phyloP scores from a whole-genome alignment of 768 basidiomycete species.

The Lactarius sp. region DNA sequence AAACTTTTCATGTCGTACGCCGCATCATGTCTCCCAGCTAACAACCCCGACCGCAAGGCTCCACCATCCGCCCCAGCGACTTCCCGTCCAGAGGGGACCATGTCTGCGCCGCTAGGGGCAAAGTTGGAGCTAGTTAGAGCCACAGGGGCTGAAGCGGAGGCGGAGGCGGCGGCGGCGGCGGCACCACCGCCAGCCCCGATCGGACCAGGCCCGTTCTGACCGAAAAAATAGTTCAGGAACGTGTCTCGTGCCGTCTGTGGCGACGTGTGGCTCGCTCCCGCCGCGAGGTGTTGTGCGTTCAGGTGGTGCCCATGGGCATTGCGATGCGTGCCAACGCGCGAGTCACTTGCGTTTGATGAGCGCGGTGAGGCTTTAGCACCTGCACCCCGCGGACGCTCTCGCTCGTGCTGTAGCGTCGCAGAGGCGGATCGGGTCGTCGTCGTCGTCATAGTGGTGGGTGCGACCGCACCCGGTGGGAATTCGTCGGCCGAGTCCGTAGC shows the following conservation, averaged over 20 bases:
- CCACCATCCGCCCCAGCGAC: slow-evolving; percentile 48
- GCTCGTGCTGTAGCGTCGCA: slow-evolving; percentile 64
- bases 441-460: slow-evolving; percentile 37
- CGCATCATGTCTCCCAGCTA: slow-evolving; percentile 72
- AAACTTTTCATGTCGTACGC: slow-evolving; percentile 99
- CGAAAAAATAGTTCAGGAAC: slow-evolving; percentile 97
- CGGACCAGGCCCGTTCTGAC: slow-evolving; percentile 80
- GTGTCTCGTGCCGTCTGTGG: slow-evolving; percentile 68
- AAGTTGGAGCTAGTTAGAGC: neutral
- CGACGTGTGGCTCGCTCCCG: slow-evolving; percentile 32
- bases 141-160: neutral
- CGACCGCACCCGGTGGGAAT: slow-evolving; percentile 44
- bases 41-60: slow-evolving; percentile 50
- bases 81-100: slow-evolving; percentile 54
- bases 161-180: neutral
- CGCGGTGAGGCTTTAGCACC: slow-evolving; percentile 37
- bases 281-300: neutral
- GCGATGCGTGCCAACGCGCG: slow-evolving; percentile 25
- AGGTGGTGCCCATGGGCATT: slow-evolving; percentile 7
- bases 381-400: slow-evolving; percentile 59
- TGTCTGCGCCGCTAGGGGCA: slow-evolving; percentile 34
- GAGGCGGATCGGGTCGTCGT: slow-evolving; percentile 68
- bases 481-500: slow-evolving; percentile 62
- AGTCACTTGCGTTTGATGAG: slow-evolving; percentile 27
- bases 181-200: slow-evolving; percentile 42